Base-by-base conservation (phyloP, 129 eudicot genomes). In the Tagetes patula region DNA sequence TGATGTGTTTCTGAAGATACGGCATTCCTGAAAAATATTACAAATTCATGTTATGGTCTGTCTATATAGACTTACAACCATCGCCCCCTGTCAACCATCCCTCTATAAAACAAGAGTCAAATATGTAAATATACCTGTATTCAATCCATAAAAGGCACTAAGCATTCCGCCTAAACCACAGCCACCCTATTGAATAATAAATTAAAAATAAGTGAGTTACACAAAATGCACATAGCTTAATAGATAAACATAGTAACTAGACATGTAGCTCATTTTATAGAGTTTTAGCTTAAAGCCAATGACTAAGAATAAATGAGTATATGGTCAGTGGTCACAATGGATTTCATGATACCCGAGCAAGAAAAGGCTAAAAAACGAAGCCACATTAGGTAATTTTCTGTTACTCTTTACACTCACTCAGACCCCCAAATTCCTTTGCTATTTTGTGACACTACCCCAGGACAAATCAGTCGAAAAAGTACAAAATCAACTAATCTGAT, bases 141-240 rank as follows among this genome's bases (percentile, higher is more conserved):
- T 87, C 65, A 90, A 83, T 43, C 89, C 96, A 86, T 90, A 85
- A 81, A 87, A 81, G 74, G 97, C 88, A 83, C 98, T 88, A 70
- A 94, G 91, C 90, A 94, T 59, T 63, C 87, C 98, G 73, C 98
- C 96, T 50, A 88, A 54, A 70, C 93, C 98, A 68, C 88, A 84
- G 71, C 98, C 98, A 77, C 89, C 96, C 98, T 94, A 69, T 64
- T 33, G 32, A 79, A 70, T 14, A 20, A 65, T 43, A 2, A 45
- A 48, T 33, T 61, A 56, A 53, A 55, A 53, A 55, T 67, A 6
- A n/a, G 50, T 14, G 6, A 67, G 41, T 27, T n/a, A 71, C 78
- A 65, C 33, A 11, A 60, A 43, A 75, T 43, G 73, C 73, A 52
- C 8, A 52, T 52, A 40, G 12, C 3, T 10, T 59, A 32, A 4